Conservation (phyloP, 805 yeast species). For the Kazachstania bromeliacearum region DNA sequence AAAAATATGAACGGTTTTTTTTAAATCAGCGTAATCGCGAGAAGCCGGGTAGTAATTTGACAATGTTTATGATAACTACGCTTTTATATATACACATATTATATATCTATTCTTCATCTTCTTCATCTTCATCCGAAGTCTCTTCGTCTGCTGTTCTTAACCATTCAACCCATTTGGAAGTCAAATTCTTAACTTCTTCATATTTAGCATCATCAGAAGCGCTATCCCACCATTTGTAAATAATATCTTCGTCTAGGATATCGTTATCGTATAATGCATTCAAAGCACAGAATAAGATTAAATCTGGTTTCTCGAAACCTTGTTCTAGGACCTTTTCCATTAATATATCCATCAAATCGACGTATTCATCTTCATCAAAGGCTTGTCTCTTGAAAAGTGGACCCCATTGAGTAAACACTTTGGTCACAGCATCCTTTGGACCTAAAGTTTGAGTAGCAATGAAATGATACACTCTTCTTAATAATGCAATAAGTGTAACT, state of each 20-base stretch:
- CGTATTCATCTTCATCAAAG: slow-evolving; percentile 67
- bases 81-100: neutral
- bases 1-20: too few species aligned
- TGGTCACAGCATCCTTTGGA: slow-evolving; percentile 64
- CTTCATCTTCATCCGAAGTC: slow-evolving; percentile 45
- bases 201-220: slow-evolving; percentile 33
- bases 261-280: slow-evolving; percentile 71
- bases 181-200: slow-evolving; percentile 44
- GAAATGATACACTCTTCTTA: slow-evolving; percentile 61
- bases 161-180: slow-evolving; percentile 80
- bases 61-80: neutral
- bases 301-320: slow-evolving; percentile 28
- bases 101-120: slow-evolving; percentile 22
- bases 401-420: slow-evolving; percentile 76
- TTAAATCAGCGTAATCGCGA: too few species aligned
- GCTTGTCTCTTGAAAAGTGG: slow-evolving; percentile 75
- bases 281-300: slow-evolving; percentile 33
- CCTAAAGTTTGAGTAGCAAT: slow-evolving; percentile 69
- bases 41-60: too few species aligned
- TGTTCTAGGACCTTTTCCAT: slow-evolving; percentile 28
- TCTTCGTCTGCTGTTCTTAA: slow-evolving; percentile 68
- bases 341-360: slow-evolving; percentile 51
- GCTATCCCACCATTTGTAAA: slow-evolving; percentile 72
- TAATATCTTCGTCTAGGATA: slow-evolving; percentile 70
- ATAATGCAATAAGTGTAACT: slow-evolving; percentile 68